Base-by-base conservation (phyloP, 352 stramenopile genomes). In the Pythium pyrilobum region DNA sequence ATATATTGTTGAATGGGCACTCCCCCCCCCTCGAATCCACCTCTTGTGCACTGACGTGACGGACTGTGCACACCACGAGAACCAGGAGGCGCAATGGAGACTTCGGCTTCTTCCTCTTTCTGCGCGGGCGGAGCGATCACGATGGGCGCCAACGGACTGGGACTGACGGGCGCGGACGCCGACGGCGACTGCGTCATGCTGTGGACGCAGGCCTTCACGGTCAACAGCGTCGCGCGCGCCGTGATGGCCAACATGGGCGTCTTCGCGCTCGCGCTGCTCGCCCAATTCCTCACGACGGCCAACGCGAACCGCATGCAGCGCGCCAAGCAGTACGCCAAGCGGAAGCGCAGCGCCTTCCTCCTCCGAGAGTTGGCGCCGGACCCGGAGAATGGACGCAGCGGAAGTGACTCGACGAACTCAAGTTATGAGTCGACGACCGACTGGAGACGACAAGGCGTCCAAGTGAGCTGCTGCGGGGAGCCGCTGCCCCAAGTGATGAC, bases 111-210 rank as follows among this genome's bases (percentile, higher is more conserved):
- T 32, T 27, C 50, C 27, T 60, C 55, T 40, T 87, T 89, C 56
- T 89, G 79, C 60, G 65, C 82, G 44, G 79, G 74, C 29, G 69
- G 67, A 15, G 79, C 77, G 51, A 80, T 83, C 45, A 64, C 60
- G 38, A 89, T 89, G 79, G 79, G 79, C 52, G 72, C 67, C 42
- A 56, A 64, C 24, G 79, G 79, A 4, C 66, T 90, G 49, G 69
- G 76, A 33, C 77, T 78, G 65, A 51, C 62, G 4, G 74, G 79
- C 42, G 56, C 51, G 6, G 62, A 77, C 45, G 55, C 62, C 5
- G 56, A 68, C 28, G 56, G 62, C 46, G 80, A 90, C 71, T 90
- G 80, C 60, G 62, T 72, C 32, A 74, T 85, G 75, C 67, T 90
- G 28, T 90, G 77, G 80, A 57, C 68, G 23, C 61, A 79, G 43